Base-by-base conservation (phyloP, 2,329 filamentous ascomycete species). In the Colletotrichum sojae region DNA sequence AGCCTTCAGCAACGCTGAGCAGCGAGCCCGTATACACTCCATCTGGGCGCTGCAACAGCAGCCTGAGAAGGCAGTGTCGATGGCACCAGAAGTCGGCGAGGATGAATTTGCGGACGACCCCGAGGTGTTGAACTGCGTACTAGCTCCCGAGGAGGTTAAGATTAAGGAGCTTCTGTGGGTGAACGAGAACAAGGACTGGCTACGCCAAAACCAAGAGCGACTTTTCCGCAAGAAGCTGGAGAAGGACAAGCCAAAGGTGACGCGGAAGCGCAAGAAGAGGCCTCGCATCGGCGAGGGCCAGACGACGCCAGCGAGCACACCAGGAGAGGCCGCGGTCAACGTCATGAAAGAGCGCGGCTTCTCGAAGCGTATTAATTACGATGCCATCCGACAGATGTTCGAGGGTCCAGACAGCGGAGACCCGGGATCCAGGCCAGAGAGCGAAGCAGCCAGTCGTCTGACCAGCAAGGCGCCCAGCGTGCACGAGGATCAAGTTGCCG, bases 121-220 rank as follows among this genome's bases (percentile, higher is more conserved):
- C 0, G 96, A 99, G 79, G 94, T 99, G 5, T 83, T 87, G 68
- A 92, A 92, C 74, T 97, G 95, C 76, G 81, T 94, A 43, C 85
- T 98, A 5, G 88, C 87, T 0, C 88, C 91, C 1, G 88, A 89
- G 3, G 95, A 98, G 81, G 89, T 91, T 2, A 88, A 88, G 40
- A 89, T 94, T 76, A 98, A 98, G 79, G 95, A 98, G 79, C 90
- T 90, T 69, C 93, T 98, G 60, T 99, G 96, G 96, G 90, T 97
- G 51, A 95, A 95, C 69, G 91, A 95, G 77, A 98, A 99, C 80
- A 94, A 96, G 78, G 94, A 97, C 73, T 99, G 95, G 88, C 85
- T 99, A 46, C 92, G 95, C 9, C 88, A 90, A 56, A 92, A 97
- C 76, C 94, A 98, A 76, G 90, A 93, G 69, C 97, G 96, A 79